Conservation (phyloP, 495 filamentous ascomycete species). For the Daldinia childiae region DNA sequence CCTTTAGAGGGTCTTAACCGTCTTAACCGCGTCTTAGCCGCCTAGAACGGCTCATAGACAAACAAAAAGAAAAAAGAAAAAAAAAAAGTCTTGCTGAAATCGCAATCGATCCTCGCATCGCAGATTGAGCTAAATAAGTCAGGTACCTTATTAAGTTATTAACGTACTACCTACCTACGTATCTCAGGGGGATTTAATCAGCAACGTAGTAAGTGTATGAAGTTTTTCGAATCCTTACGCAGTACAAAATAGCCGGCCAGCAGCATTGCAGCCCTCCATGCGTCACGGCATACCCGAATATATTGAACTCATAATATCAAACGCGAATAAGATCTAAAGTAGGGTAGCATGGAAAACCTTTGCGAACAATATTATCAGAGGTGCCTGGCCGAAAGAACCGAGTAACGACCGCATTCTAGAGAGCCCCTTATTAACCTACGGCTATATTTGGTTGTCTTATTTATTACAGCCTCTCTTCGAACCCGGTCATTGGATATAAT, state of each 20-base stretch:
- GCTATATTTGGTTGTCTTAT: constrained; percentile 37
- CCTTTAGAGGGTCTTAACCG: constrained; percentile 7
- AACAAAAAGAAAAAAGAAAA: not conserved
- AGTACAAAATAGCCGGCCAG: constrained; percentile 10
- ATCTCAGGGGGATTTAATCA: not conserved
- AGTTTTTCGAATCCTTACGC: constrained; percentile 1
- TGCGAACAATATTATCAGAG: constrained; percentile 21
- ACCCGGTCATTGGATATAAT: constrained; percentile 34
- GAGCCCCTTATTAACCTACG: constrained; percentile 13
- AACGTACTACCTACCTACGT: no score
- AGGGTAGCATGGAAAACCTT: constrained; percentile 19
- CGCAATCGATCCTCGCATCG: not conserved
- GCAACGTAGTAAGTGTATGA: not conserved
- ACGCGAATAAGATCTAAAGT: constrained; percentile 18
- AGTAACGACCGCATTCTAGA: not conserved
- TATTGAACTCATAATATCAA: constrained; percentile 30
- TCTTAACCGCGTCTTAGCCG: no score
- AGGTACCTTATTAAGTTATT: not conserved
- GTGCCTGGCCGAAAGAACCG: constrained; percentile 23
- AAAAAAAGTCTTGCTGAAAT: not conserved
- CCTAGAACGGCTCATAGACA: not conserved
- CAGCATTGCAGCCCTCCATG: constrained; percentile 13
- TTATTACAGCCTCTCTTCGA: constrained; percentile 38
- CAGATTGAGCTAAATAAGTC: not conserved
- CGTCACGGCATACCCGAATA: constrained; percentile 28